Base-by-base conservation (phyloP, 495 filamentous ascomycete species). In the Neurospora sp. region DNA sequence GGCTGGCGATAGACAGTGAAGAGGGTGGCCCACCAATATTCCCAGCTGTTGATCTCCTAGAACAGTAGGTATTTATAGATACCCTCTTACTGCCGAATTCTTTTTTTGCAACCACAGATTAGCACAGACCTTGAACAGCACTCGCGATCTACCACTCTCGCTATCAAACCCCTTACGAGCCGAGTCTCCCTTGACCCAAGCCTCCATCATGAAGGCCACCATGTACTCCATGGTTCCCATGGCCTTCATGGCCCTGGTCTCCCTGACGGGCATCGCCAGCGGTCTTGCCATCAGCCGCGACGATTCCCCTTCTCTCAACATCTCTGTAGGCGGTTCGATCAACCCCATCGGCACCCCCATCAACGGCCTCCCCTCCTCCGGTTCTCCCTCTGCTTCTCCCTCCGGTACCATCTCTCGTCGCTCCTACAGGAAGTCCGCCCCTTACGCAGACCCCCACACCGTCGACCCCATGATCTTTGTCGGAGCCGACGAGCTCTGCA, bases 401-500 rank as follows among this genome's bases (percentile, higher is more conserved):
- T 27, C 27, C 27, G 27, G 27, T 3, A 31, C 2, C 27, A 31
- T 18, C 18, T 44, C 42, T 2, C 5, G 12, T 6, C 12, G 40
- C 3, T 41, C 40, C 0, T 41, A 5, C 12, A 0, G 39, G 1
- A 44, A 44, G 6, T 44, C 42, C 3, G 42, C 42, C 18, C 42
- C 42, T 0, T 44, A 44, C 42, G 42, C 42, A 1, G 42, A 44
- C 18, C 42, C 42, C 0, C 42, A 44, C 7, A n/a, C 42, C 42
- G 1, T 8, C 7, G 41, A 44, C 7, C 42, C 42, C 18, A 3
- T n/a, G 0, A 18, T n/a, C 42, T 44, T 44, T 2, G 18, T 44
- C 18, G 6, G 2, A 0, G 6, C 42, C 27, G 39, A n/a, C 2
- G 10, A 76, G 20, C 71, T 74, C 35, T 79, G 76, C 40, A 35